Conservation (phyloP, 371 early-diverging fungal genomes). For the Apophysomyces sp. region DNA sequence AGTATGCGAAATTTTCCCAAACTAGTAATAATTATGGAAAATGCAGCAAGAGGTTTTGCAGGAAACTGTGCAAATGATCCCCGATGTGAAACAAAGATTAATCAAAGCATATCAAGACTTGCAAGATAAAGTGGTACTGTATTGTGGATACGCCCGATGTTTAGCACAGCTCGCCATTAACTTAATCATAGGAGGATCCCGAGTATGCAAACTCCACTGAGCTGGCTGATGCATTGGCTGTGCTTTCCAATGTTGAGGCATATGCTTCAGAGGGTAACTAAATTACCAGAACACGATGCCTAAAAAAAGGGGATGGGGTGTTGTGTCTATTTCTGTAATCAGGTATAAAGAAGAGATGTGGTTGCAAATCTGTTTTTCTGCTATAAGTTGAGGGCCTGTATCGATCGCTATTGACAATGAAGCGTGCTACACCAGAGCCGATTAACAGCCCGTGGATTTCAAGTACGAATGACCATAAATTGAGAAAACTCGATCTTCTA, state of each 20-base stretch:
- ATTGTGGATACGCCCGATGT: background rate
- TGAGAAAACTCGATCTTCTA: no score
- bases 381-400: no score
- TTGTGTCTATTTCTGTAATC: no score
- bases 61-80: constrained; percentile 76
- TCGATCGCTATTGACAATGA: no score
- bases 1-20: background rate
- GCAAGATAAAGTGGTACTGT: constrained; percentile 35
- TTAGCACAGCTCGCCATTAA: background rate
- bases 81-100: constrained; percentile 67
- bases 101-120: constrained; percentile 60
- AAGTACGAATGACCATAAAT: no score
- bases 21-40: background rate
- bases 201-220: constrained; percentile 40
- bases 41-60: constrained; percentile 72
- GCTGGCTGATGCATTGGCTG: constrained; percentile 39
- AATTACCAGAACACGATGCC: no score
- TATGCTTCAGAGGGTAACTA: background rate
- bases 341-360: no score
- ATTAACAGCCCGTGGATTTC: no score
- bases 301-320: no score
- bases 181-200: constrained; percentile 34
- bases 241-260: constrained; percentile 28
- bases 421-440: no score
- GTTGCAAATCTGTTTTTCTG: no score